Conservation (phyloP, 148 eudicot genomes). For the Chenopodium suecicum region DNA sequence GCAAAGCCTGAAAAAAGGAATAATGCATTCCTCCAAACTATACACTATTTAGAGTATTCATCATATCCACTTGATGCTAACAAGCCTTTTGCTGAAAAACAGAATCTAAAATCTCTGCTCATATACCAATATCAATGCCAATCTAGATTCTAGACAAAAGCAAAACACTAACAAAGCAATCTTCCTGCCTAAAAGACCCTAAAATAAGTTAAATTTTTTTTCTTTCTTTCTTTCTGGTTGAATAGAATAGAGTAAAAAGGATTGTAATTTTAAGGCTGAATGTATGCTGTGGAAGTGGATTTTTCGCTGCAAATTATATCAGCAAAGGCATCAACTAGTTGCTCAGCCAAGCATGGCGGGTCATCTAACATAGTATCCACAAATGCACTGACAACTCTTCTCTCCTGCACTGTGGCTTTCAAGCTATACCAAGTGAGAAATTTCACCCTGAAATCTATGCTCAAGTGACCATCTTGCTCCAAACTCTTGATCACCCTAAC, state of each 20-base stretch:
- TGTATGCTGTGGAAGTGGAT: slow-evolving; percentile 8
- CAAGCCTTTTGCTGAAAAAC: background rate
- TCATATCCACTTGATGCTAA: slow-evolving; percentile 7
- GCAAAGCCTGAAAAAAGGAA: background rate
- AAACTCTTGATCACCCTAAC: slow-evolving; percentile 47
- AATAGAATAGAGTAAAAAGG: slow-evolving; percentile 3
- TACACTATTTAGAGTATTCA: background rate
- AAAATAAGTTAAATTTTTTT: background rate
- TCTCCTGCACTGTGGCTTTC: slow-evolving; percentile 52
- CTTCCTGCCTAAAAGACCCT: slow-evolving; percentile 12
- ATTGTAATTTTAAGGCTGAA: background rate
- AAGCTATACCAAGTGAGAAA: slow-evolving; percentile 72
- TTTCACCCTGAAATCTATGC: slow-evolving; percentile 52
- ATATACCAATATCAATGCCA: slow-evolving; percentile 13
- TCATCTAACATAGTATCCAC: slow-evolving; percentile 53
- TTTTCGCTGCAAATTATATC: slow-evolving; percentile 43
- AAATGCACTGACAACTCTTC: slow-evolving; percentile 55
- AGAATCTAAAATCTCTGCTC: slow-evolving; percentile 18
- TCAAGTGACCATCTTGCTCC: slow-evolving; percentile 48
- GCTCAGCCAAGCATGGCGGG: slow-evolving; percentile 62
- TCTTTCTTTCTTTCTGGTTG: background rate
- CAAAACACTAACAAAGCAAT: slow-evolving; percentile 12
- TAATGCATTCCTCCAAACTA: background rate
- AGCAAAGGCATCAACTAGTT: slow-evolving; percentile 54
- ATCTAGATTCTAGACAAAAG: slow-evolving; percentile 1